phyloP scores from a whole-genome alignment of 2,329 filamentous ascomycete species.

The Ceratocystis harringtonii region DNA sequence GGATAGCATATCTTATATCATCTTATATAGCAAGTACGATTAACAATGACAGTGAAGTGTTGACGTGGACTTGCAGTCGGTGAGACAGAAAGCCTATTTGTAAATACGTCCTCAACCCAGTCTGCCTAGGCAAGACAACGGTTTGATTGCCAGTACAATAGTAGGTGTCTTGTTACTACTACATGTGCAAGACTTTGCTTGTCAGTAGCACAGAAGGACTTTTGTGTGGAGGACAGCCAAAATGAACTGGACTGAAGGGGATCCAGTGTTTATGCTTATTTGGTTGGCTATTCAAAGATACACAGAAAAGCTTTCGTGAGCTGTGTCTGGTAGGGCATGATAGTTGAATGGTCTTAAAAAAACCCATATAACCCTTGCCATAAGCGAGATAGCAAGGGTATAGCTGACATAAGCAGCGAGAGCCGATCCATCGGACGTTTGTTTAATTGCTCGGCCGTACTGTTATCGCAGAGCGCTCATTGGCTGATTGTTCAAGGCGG shows the following conservation, averaged over 20 bases:
- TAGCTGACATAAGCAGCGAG: background rate
- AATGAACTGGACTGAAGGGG: background rate
- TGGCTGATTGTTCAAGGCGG: background rate
- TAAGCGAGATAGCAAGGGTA: background rate
- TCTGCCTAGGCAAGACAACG: background rate
- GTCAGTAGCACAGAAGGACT: background rate
- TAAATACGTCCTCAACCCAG: background rate
- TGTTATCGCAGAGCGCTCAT: constrained; percentile 9
- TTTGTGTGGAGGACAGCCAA: background rate
- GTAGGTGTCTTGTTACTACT: background rate
- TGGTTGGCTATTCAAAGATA: too few species aligned
- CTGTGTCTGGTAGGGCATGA: background rate
- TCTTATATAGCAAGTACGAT: background rate
- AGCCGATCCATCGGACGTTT: background rate
- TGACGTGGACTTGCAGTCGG: background rate
- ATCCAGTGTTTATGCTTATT: background rate
- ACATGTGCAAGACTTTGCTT: background rate
- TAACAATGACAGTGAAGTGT: background rate
- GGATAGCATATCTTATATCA: background rate
- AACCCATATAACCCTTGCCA: background rate
- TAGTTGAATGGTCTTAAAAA: background rate
- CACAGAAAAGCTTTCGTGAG: too few species aligned
- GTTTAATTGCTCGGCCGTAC: background rate
- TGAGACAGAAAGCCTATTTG: background rate
- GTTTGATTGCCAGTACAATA: background rate